Evolutionary conservation across 495 filamentous ascomycete genomes (phyloP).

Genomic region (Corynascus novoguineensis): DNA sequence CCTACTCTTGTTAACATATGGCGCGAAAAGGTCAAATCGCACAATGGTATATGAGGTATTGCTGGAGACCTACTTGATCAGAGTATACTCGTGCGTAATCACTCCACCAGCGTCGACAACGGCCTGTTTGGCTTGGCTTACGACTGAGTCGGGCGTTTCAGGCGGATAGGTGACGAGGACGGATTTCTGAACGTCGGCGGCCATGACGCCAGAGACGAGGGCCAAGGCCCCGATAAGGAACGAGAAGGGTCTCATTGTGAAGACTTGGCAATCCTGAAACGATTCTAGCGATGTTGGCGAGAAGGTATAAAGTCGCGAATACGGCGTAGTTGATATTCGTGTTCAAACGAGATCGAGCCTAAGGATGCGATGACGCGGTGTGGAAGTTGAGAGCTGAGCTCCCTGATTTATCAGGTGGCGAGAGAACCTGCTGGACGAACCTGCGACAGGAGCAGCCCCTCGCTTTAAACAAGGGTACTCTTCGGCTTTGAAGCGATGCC

Average conservation of each 20-base stretch:
- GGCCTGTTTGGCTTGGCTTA: slow-evolving; percentile 64
- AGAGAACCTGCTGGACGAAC: slow-evolving; percentile 8
- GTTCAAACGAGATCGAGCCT: neutral
- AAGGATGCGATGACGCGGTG: neutral
- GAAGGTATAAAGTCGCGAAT: neutral
- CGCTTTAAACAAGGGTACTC: slow-evolving; percentile 7
- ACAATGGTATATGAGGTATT: neutral
- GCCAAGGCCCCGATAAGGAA: slow-evolving; percentile 52
- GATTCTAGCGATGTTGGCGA: too few relatives aligned
- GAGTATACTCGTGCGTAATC: slow-evolving; percentile 52
- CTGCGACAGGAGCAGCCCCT: slow-evolving; percentile 10
- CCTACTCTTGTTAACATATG: slow-evolving; percentile 38
- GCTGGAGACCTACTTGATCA: slow-evolving; percentile 49
- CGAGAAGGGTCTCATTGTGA: slow-evolving; percentile 55
- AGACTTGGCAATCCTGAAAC: too few relatives aligned
- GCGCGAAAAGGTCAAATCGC: neutral
- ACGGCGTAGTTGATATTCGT: neutral
- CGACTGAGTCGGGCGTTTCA: slow-evolving; percentile 62
- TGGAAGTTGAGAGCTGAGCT: neutral
- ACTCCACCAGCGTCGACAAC: slow-evolving; percentile 60
- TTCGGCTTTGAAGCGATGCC: neutral
- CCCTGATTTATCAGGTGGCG: slow-evolving; percentile 11
- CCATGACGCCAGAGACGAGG: slow-evolving; percentile 47
- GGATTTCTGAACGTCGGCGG: slow-evolving; percentile 57
- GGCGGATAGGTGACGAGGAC: slow-evolving; percentile 73